phyloP scores from a whole-genome alignment of 306 rosid species.

The Medicago truncatula region DNA sequence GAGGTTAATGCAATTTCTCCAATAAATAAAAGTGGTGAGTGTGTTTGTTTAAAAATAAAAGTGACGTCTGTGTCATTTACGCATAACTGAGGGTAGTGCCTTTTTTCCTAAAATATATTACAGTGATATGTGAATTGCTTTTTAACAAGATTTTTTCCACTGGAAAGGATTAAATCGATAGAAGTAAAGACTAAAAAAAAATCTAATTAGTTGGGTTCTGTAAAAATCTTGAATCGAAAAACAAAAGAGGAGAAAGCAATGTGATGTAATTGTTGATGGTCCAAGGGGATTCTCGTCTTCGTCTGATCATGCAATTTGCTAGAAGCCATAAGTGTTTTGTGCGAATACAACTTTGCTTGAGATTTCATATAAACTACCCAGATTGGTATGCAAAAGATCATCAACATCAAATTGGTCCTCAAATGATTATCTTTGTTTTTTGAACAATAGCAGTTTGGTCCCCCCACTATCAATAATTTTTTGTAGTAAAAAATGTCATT shows the following conservation, averaged over 20 bases:
- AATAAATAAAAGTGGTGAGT: neutral
- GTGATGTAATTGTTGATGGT: slow-evolving; percentile 1
- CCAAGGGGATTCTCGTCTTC: slow-evolving; percentile 3
- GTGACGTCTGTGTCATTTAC: neutral
- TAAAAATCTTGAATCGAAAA: slow-evolving; percentile 2
- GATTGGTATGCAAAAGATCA: neutral
- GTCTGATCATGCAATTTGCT: neutral
- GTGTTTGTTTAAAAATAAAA: neutral
- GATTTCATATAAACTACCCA: slow-evolving; percentile 17
- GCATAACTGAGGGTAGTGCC: neutral
- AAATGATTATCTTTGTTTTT: neutral
- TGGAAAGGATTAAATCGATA: neutral
- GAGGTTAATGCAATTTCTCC: neutral
- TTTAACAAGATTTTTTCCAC: neutral
- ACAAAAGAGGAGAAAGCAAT: neutral
- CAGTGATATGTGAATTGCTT: neutral
- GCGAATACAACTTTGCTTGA: too few relatives aligned
- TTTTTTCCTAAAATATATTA: neutral
- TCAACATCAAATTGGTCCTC: neutral
- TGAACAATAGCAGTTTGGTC: slow-evolving; percentile 14
- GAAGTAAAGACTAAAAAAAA: neutral
- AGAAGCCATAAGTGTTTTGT: too few relatives aligned
- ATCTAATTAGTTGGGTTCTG: neutral
- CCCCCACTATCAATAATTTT: neutral
- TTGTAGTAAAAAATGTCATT: neutral